Percentiles rank a stretch among this genome's conserved stretches.
phyloP scores from a whole-genome alignment of 305 asterid species.

The Andrographis paniculata region DNA sequence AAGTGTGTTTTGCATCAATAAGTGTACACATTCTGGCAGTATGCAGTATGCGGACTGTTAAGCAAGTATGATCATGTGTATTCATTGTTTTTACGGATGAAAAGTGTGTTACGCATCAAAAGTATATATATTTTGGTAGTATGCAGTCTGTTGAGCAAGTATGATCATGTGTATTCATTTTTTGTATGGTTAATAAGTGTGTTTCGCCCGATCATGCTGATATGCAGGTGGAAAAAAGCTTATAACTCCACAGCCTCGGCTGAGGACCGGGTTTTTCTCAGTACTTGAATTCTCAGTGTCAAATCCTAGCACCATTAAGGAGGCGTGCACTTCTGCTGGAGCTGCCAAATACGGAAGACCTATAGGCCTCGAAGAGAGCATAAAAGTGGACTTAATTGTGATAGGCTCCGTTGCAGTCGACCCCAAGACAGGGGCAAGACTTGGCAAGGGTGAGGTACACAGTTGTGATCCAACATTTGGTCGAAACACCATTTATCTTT shows the following conservation, averaged over 20 bases:
- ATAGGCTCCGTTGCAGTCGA: slow-evolving; percentile 93
- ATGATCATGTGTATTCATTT: no score
- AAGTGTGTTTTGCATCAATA: no score
- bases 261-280: slow-evolving; percentile 92
- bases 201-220: slow-evolving; percentile 3
- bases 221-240: slow-evolving; percentile 66
- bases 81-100: slow-evolving; percentile 3
- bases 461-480: no score
- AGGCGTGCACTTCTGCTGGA: slow-evolving; percentile 89
- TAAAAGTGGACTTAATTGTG: slow-evolving; percentile 80
- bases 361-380: slow-evolving; percentile 78
- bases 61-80: no score
- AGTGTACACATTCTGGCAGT: no score
- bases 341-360: slow-evolving; percentile 89
- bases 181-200: slow-evolving; percentile 10
- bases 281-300: slow-evolving; percentile 53
- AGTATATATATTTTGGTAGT: no score
- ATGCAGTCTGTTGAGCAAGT: no score
- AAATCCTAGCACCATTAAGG: slow-evolving; percentile 50
- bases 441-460: slow-evolving; percentile 95
- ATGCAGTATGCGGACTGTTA: no score
- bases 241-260: slow-evolving; percentile 94
- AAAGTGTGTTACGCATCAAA: slow-evolving; percentile 4
- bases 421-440: slow-evolving; percentile 90
- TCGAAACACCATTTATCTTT: no score